Evolutionary conservation across 441 rosid species (phyloP), one percentile per base, ranked within the genome.

Genomic region (Theobroma grandiflorum): DNA sequence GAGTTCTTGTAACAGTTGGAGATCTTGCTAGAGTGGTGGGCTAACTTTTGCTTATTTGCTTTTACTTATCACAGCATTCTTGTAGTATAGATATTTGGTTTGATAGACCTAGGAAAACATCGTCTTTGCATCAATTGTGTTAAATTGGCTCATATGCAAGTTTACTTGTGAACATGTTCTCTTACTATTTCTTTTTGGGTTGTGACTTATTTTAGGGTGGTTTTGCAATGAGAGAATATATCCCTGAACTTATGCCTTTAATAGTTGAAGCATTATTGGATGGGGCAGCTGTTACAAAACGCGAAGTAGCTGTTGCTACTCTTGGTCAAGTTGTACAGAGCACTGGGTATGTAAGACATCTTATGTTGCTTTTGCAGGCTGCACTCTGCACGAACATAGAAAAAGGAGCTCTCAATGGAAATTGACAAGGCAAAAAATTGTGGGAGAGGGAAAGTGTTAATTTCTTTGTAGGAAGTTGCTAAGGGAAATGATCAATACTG

Each of bases 21-120:
- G 99, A 97, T 91, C 99, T 97, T 91, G 99, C 98, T 79, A 94
- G 97, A 88, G 99, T 97, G 98, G 99, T 97, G 86, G 79, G 98
- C 90, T 53, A 74, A 82, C 58, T 80, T 80, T 14, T 67, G 40
- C 64, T 42, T 76, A 68, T 55, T 65, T 50, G 37, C 55, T 80
- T 78, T 78, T 79, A 77, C 72, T 35, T 20, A 37, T 40, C 1
- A 40, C 37, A 43, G 11, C 77, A 43, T 58, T 58, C 22, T 74
- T 74, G 42, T 45, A 74, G 40, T 26, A 59, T 26, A 61, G n/a
- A 26, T 74, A 22, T 74, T 58, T 42, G 45, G 65, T 43, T 72
- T 58, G 66, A 74, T 50, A 37, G 14, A 66, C 72, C 12, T 52
- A 14, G 40, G 31, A 69, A 68, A 70, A 72, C 43, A 26, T 53